A percentile compares a stretch with the other conserved stretches of the same genome.
Evolutionary conservation across 805 yeast genomes (phyloP).

Genomic region (Dipodascopsis tothii): DNA sequence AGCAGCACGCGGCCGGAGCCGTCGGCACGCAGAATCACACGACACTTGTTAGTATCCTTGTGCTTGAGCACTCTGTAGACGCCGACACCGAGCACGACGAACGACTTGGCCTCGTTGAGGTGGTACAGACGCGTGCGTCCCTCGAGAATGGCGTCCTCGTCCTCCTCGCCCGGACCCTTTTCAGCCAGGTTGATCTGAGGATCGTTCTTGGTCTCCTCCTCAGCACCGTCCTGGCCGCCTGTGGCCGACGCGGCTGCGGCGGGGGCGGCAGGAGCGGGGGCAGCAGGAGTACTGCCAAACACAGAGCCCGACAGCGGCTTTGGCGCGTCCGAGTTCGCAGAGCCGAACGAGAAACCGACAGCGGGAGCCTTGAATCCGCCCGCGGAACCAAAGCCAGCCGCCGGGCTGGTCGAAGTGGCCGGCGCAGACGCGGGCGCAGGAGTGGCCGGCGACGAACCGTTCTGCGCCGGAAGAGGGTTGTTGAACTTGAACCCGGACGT

Average conservation of each 20-base stretch:
- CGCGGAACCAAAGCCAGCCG: constrained; percentile 25
- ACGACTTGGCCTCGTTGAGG: constrained; percentile 32
- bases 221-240: constrained; percentile 4
- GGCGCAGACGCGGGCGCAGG: constrained; percentile 27
- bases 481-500: constrained; percentile 3
- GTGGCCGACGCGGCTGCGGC: constrained; percentile 1
- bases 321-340: not conserved
- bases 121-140: constrained; percentile 67
- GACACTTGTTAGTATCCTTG: constrained; percentile 51
- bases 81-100: constrained; percentile 69
- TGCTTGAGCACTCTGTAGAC: constrained; percentile 66
- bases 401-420: constrained; percentile 11
- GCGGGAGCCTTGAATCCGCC: constrained; percentile 4
- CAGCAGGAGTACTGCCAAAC: constrained; percentile 15
- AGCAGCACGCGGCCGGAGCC: constrained; percentile 75
- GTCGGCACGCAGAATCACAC: constrained; percentile 78
- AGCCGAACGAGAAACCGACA: constrained; percentile 13
- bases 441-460: constrained; percentile 11
- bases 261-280: constrained; percentile 2
- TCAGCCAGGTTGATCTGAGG: constrained; percentile 44
- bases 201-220: constrained; percentile 9
- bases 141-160: constrained; percentile 55
- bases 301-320: constrained; percentile 1
- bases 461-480: constrained; percentile 3
- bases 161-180: constrained; percentile 76